These are phyloP conservation scores for Cercospora sp. DNA, from an alignment of 2,329 filamentous ascomycete species.

Conservation along the genomic window DNA sequence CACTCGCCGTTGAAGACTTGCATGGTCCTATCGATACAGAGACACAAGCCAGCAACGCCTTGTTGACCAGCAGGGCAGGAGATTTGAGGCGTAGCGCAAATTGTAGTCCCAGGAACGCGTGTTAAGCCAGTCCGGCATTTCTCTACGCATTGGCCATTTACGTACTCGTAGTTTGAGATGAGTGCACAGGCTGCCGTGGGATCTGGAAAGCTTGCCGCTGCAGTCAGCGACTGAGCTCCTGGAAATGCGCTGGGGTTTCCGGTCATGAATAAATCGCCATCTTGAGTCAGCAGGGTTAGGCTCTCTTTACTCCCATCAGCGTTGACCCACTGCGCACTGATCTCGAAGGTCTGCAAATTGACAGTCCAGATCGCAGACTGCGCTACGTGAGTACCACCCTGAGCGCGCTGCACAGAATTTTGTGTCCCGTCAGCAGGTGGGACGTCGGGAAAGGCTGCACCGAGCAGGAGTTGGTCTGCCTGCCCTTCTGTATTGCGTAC, in stretches of 20 bases:
- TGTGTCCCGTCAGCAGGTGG: background rate
- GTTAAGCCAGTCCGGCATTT: background rate
- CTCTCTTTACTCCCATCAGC: background rate
- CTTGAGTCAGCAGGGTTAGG: background rate
- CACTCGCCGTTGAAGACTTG: background rate
- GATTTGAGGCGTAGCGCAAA: background rate
- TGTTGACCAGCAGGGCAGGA: background rate
- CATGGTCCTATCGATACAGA: background rate
- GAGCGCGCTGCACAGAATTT: background rate
- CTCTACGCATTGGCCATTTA: background rate
- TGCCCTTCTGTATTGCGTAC: background rate
- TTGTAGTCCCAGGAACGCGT: background rate
- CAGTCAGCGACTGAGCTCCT: background rate
- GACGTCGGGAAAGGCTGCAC: background rate
- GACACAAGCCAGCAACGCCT: background rate
- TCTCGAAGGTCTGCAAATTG: conserved; percentile 5
- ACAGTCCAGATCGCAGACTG: conserved; percentile 5
- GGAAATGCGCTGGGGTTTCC: background rate
- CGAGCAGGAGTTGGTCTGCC: background rate
- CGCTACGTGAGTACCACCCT: background rate
- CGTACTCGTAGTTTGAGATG: background rate
- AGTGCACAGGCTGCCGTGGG: background rate
- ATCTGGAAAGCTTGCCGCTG: background rate
- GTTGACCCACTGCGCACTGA: background rate
- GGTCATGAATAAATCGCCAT: conserved; percentile 1